Conservation (phyloP, 2,329 filamentous ascomycete genomes). For the Beauveria australis region DNA sequence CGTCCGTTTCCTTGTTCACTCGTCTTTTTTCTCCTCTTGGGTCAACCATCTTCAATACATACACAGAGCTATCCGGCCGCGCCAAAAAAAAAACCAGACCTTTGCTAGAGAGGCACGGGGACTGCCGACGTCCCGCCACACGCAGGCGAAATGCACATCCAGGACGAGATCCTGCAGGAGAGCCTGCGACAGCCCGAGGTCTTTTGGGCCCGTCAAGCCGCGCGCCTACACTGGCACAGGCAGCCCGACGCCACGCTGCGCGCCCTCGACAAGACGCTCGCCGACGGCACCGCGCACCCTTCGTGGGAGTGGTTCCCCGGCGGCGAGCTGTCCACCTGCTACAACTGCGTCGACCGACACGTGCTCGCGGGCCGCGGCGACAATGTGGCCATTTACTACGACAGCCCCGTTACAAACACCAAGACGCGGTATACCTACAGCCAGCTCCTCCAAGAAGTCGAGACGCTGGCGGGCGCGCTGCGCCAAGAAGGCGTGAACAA, state of each 20-base stretch:
- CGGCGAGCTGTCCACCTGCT: slow-evolving; percentile 83
- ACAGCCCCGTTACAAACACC: slow-evolving; percentile 70
- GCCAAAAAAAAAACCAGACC: not conserved
- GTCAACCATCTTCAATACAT: not conserved
- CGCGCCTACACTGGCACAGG: slow-evolving; percentile 73
- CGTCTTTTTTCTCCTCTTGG: not conserved
- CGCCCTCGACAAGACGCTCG: slow-evolving; percentile 53
- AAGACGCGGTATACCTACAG: slow-evolving; percentile 69
- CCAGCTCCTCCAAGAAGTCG: slow-evolving; percentile 69
- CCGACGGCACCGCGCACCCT: slow-evolving; percentile 52
- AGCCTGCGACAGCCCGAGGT: slow-evolving; percentile 42
- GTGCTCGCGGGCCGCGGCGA: slow-evolving; percentile 72
- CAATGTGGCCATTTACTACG: slow-evolving; percentile 71
- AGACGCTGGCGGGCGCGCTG: slow-evolving; percentile 72
- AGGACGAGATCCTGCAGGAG: slow-evolving; percentile 28
- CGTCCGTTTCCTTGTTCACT: not conserved
- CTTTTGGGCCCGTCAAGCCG: slow-evolving; percentile 67
- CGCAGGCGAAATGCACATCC: slow-evolving; percentile 9
- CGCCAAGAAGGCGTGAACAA: slow-evolving; percentile 72
- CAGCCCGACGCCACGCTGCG: slow-evolving; percentile 56
- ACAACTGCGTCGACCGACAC: slow-evolving; percentile 86
- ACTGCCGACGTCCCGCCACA: not conserved
- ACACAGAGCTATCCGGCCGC: too few species aligned
- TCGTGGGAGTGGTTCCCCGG: slow-evolving; percentile 88
- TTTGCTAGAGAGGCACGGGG: too few species aligned